These are phyloP conservation scores for Marasmius tenuissimus DNA, from an alignment of 1,284 basidiomycete genomes.

Conservation along the genomic window DNA sequence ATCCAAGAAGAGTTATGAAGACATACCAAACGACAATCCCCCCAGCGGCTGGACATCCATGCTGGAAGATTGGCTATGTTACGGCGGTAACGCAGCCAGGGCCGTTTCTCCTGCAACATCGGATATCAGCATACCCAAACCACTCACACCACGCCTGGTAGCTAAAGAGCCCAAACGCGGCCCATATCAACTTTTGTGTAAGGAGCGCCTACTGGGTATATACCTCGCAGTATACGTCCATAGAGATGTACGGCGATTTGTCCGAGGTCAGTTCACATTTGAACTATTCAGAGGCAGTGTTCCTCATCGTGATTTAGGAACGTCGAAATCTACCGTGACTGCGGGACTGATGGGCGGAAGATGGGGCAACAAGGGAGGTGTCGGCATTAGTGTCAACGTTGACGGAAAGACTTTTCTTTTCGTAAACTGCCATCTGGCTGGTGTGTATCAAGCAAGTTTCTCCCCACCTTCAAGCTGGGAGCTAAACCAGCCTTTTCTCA, in stretches of 20 bases:
- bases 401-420: slow-evolving; percentile 77
- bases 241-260: slow-evolving; percentile 58
- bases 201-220: slow-evolving; percentile 88
- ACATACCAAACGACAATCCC: slow-evolving; percentile 33
- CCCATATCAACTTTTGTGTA: slow-evolving; percentile 79
- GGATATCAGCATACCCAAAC: slow-evolving; percentile 36
- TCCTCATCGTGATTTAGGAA: slow-evolving; percentile 40
- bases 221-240: slow-evolving; percentile 77
- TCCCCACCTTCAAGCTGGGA: background rate
- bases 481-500: slow-evolving; percentile 25
- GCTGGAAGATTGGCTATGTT: slow-evolving; percentile 71
- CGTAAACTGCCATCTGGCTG: slow-evolving; percentile 86
- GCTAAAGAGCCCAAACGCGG: slow-evolving; percentile 49
- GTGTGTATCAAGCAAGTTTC: slow-evolving; percentile 36
- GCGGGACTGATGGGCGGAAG: slow-evolving; percentile 86
- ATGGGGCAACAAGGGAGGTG: slow-evolving; percentile 85
- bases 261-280: slow-evolving; percentile 46
- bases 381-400: slow-evolving; percentile 80
- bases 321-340: slow-evolving; percentile 73
- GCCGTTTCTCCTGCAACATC: slow-evolving; percentile 30
- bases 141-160: slow-evolving; percentile 34
- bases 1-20: slow-evolving; percentile 32
- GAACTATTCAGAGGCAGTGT: too few species aligned
- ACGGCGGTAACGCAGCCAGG: slow-evolving; percentile 35
- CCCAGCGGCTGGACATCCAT: slow-evolving; percentile 68